A percentile compares a stretch with the other conserved stretches of the same genome.
These are phyloP conservation scores for Xerocomellus amylosporus DNA, from an alignment of 768 basidiomycete genomes.

Conservation along the genomic window DNA sequence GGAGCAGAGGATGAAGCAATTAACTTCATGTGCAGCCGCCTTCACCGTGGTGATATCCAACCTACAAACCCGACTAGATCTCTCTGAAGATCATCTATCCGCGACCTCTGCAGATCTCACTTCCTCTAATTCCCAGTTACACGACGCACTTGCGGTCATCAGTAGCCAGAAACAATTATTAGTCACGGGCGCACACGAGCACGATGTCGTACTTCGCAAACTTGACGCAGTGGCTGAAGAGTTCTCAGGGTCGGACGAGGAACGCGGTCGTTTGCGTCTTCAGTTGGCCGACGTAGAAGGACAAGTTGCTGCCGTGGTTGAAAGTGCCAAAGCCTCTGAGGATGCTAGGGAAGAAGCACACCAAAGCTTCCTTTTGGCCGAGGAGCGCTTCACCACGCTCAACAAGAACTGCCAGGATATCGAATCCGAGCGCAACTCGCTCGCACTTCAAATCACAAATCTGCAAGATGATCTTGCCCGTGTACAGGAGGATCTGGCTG, in stretches of 20 bases:
- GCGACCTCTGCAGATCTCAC: slow-evolving; percentile 9
- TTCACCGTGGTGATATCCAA: slow-evolving; percentile 41
- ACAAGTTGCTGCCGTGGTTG: slow-evolving; percentile 32
- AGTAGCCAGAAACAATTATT: slow-evolving; percentile 16
- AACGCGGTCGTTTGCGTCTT: slow-evolving; percentile 22
- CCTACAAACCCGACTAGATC: slow-evolving; percentile 31
- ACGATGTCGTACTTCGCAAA: slow-evolving; percentile 29
- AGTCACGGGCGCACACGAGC: slow-evolving; percentile 17
- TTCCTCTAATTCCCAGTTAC: slow-evolving; percentile 18
- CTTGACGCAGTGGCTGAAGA: slow-evolving; percentile 33
- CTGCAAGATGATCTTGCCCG: slow-evolving; percentile 54
- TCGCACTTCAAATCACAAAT: slow-evolving; percentile 62
- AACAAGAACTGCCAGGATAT: slow-evolving; percentile 49
- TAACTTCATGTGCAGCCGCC: slow-evolving; percentile 35
- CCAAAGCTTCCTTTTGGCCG: slow-evolving; percentile 26
- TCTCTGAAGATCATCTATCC: slow-evolving; percentile 15
- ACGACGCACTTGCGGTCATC: slow-evolving; percentile 17
- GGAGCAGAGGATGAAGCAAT: slow-evolving; percentile 24
- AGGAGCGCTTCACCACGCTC: slow-evolving; percentile 44
- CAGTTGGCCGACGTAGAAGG: slow-evolving; percentile 36
- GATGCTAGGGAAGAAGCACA: slow-evolving; percentile 37
- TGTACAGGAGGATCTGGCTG: slow-evolving; percentile 51
- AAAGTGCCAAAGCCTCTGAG: slow-evolving; percentile 33
- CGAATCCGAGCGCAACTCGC: slow-evolving; percentile 65
- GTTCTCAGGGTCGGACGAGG: slow-evolving; percentile 35